These are phyloP conservation scores for Nannizzia gypsea DNA, from an alignment of 2,329 filamentous ascomycete genomes.

Conservation along the genomic window DNA sequence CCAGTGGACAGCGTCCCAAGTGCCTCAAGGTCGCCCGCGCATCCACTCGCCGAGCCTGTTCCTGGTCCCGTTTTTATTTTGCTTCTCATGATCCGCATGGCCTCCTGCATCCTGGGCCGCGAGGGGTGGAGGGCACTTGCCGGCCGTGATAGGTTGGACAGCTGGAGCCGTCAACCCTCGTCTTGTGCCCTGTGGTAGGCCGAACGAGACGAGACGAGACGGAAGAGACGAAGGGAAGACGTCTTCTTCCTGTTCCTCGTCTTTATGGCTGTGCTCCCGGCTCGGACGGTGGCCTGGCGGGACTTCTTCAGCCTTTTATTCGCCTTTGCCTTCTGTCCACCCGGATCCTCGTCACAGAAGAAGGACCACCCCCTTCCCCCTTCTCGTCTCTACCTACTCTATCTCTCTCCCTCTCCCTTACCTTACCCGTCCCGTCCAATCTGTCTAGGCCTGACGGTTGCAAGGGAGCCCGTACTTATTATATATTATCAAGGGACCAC, in stretches of 20 bases:
- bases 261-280: background rate
- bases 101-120: constrained; percentile 7
- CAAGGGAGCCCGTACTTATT: background rate
- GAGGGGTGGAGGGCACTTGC: constrained; percentile 6
- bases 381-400: background rate
- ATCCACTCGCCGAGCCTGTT: background rate
- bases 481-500: background rate
- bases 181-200: no score
- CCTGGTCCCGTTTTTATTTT: constrained; percentile 5
- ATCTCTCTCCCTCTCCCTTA: no score
- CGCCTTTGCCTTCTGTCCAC: background rate
- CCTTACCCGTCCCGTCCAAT: no score
- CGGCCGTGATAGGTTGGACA: constrained; percentile 7
- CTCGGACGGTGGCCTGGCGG: background rate
- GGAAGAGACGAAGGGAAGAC: no score
- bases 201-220: no score
- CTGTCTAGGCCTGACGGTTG: background rate
- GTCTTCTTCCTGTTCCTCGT: background rate
- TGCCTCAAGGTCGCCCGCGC: no score
- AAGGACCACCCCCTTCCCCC: background rate
- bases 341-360: background rate
- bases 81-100: constrained; percentile 5
- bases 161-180: constrained; percentile 7
- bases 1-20: no score
- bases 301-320: background rate